These are phyloP conservation scores for Rheum nobile DNA, from an alignment of 148 eudicot genomes.

Conservation along the genomic window DNA sequence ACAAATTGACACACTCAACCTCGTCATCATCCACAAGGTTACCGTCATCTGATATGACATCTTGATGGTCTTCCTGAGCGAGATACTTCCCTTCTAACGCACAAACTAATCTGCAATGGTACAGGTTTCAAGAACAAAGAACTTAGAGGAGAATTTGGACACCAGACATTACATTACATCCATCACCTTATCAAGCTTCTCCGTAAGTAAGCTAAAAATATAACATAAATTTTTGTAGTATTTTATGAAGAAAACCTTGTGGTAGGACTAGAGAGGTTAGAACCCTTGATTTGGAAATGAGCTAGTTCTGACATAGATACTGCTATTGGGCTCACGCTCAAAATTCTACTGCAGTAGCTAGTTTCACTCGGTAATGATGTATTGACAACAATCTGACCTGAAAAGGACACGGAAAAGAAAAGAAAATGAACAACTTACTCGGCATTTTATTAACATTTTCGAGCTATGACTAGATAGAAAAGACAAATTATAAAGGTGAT, in stretches of 20 bases:
- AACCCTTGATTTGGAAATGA: constrained; percentile 52
- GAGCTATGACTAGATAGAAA: neutral
- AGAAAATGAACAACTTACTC: neutral
- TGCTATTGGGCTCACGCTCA: constrained; percentile 64
- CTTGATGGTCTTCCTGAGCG: constrained; percentile 35
- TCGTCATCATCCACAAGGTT: constrained; percentile 23
- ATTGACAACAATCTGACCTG: constrained; percentile 64
- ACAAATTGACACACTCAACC: constrained; percentile 40
- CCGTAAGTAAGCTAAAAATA: neutral
- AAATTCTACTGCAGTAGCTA: constrained; percentile 30
- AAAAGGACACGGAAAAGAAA: constrained; percentile 1
- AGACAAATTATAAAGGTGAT: neutral
- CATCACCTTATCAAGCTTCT: neutral
- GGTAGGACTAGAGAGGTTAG: constrained; percentile 31
- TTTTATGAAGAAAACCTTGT: constrained; percentile 8
- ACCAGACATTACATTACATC: neutral
- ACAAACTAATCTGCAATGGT: constrained; percentile 53
- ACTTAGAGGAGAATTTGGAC: neutral
- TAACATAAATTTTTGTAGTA: neutral
- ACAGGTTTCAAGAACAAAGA: neutral
- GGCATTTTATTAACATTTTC: neutral
- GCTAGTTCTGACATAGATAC: constrained; percentile 48
- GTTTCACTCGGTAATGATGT: constrained; percentile 32
- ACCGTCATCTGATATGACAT: constrained; percentile 22
- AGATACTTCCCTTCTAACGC: constrained; percentile 75